Conservation (phyloP, 192 early-diverging fungal species). For the Coemansia sp. region DNA sequence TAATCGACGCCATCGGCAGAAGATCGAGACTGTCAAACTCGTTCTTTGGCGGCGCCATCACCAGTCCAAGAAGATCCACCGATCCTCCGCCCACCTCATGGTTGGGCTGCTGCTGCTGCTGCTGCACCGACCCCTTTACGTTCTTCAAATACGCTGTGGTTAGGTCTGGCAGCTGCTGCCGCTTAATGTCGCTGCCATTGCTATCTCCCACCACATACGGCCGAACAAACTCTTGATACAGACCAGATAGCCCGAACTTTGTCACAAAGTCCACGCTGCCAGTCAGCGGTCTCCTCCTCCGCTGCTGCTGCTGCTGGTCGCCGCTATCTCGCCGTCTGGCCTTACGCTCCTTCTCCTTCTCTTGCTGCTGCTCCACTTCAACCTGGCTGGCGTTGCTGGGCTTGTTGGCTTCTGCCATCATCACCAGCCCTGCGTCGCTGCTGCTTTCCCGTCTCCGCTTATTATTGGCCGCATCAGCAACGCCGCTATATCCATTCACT, state of each 20-base stretch:
- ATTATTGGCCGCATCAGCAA: neutral
- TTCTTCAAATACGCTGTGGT: conserved; percentile 35
- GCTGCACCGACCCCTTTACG: conserved; percentile 13
- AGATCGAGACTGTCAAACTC: conserved; percentile 39
- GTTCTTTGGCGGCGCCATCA: conserved; percentile 48
- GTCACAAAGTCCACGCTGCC: conserved; percentile 43
- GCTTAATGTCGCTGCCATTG: neutral
- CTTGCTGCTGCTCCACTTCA: neutral
- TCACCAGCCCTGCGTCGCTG: neutral
- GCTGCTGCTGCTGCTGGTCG: conserved; percentile 9
- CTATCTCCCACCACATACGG: conserved; percentile 20
- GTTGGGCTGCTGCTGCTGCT: neutral
- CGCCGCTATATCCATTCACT: neutral
- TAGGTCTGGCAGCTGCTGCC: conserved; percentile 32
- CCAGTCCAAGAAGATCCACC: conserved; percentile 34
- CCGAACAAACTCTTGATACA: conserved; percentile 47
- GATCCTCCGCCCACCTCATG: neutral
- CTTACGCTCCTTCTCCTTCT: conserved; percentile 3
- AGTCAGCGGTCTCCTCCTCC: conserved; percentile 24
- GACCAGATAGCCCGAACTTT: conserved; percentile 24
- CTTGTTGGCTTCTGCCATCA: neutral
- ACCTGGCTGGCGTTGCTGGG: neutral
- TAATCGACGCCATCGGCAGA: conserved; percentile 38
- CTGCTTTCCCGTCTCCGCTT: conserved; percentile 2
- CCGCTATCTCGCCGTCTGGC: conserved; percentile 2